Evolutionary conservation across 305 asterid species (phyloP).

Genomic region (Fraxinus xanthoxyloides): DNA sequence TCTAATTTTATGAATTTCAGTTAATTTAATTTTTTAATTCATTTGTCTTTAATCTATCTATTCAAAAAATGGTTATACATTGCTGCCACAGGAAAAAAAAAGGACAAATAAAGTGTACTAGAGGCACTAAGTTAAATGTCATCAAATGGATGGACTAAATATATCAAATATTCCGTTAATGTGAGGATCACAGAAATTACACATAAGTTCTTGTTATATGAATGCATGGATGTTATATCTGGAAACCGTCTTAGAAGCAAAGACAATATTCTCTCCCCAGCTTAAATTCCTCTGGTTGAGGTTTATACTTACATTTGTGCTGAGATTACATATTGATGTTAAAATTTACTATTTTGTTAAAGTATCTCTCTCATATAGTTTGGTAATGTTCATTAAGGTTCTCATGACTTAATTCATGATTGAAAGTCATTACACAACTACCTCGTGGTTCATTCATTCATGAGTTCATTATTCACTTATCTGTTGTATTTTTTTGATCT

Average conservation of each 20-base stretch:
- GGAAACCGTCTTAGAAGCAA: neutral
- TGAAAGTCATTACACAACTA: neutral
- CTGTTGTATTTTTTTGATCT: slow-evolving; percentile 16
- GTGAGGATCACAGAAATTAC: neutral
- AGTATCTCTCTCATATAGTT: neutral
- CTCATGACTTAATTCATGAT: neutral
- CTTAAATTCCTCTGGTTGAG: neutral
- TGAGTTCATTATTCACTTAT: slow-evolving; percentile 8
- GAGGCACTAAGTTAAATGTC: neutral
- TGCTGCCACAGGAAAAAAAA: neutral
- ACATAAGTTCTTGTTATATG: neutral
- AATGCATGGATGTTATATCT: neutral
- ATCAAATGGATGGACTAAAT: neutral
- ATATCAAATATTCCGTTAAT: neutral
- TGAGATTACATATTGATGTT: neutral
- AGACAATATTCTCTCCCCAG: neutral
- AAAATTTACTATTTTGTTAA: neutral
- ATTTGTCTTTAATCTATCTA: neutral
- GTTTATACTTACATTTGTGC: neutral
- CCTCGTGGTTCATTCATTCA: neutral
- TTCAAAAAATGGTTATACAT: neutral
- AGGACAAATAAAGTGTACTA: neutral
- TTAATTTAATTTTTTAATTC: neutral
- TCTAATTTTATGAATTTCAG: neutral
- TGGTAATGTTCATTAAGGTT: neutral